phyloP scores from a whole-genome alignment of 495 filamentous ascomycete genomes.

The Acidiella bohemica region DNA sequence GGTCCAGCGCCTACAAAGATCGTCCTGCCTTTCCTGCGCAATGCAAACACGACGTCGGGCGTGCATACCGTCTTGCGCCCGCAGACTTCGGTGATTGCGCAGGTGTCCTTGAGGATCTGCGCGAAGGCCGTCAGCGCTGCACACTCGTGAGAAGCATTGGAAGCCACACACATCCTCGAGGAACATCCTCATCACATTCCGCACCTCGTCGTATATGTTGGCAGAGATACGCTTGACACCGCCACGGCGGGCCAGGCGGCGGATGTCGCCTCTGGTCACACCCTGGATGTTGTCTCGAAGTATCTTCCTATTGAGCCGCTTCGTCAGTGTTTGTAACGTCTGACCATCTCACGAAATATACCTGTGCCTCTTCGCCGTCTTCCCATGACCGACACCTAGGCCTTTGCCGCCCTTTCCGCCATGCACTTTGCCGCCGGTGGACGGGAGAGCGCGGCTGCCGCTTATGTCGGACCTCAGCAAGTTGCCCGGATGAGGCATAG shows the following conservation, averaged over 20 bases:
- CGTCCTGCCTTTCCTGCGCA: conserved; percentile 76
- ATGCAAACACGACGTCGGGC: conserved; percentile 86
- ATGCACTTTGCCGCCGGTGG: background rate
- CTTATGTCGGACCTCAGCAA: background rate
- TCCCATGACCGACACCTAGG: background rate
- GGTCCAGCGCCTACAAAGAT: conserved; percentile 15
- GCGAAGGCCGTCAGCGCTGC: too few species aligned
- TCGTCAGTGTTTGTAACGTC: background rate
- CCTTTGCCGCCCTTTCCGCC: conserved; percentile 3
- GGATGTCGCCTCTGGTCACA: conserved; percentile 61
- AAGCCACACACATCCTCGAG: conserved; percentile 49
- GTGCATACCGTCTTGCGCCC: conserved; percentile 97
- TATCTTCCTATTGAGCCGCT: conserved; percentile 65
- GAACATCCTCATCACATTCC: conserved; percentile 39
- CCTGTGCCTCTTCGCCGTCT: conserved; percentile 12
- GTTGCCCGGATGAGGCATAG: too few species aligned
- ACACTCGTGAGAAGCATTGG: too few species aligned
- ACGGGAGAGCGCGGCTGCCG: background rate
- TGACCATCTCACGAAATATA: background rate
- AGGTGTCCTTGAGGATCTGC: conserved; percentile 45
- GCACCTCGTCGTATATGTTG: conserved; percentile 59
- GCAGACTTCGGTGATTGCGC: conserved; percentile 52
- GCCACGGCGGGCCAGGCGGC: conserved; percentile 60
- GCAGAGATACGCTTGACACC: conserved; percentile 78
- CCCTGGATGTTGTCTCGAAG: conserved; percentile 98